These are phyloP conservation scores for Ramaria rubella DNA, from an alignment of 768 basidiomycete species.

Conservation along the genomic window DNA sequence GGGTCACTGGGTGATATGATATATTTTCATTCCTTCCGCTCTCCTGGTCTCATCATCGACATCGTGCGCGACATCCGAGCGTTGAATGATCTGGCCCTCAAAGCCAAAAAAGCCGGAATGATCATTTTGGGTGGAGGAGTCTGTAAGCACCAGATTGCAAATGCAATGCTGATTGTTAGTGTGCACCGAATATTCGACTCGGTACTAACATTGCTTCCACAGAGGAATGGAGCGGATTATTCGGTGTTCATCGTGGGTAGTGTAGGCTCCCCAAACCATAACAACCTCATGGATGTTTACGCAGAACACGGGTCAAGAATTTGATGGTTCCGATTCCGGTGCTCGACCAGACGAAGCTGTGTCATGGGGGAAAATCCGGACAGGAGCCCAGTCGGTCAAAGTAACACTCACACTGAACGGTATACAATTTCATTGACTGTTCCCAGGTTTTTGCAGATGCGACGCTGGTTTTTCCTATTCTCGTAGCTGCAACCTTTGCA, in stretches of 20 bases:
- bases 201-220: conserved; percentile 11
- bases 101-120: conserved; percentile 93
- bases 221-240: conserved; percentile 98
- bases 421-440: conserved; percentile 7
- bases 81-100: conserved; percentile 84
- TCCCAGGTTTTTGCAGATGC: conserved; percentile 85
- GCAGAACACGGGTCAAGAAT: conserved; percentile 98
- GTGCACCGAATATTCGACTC: conserved; percentile 6
- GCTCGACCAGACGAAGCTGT: conserved; percentile 96
- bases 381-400: conserved; percentile 77
- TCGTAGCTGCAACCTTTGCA: conserved; percentile 94
- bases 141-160: conserved; percentile 99
- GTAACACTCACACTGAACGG: conserved; percentile 30
- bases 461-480: conserved; percentile 89
- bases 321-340: conserved; percentile 96
- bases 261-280: background rate
- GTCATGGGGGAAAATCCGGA: conserved; percentile 97
- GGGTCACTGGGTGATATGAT: conserved; percentile 99
- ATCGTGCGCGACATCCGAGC: conserved; percentile 91
- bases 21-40: conserved; percentile 94
- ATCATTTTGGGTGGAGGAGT: conserved; percentile 96
- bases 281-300: background rate
- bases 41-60: conserved; percentile 79
- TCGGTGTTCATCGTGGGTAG: conserved; percentile 84
- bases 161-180: conserved; percentile 95